Percentiles rank a stretch among this genome's conserved stretches.
These are phyloP conservation scores for Rhizophora apiculata DNA, from an alignment of 345 rosid genomes.

Conservation along the genomic window DNA sequence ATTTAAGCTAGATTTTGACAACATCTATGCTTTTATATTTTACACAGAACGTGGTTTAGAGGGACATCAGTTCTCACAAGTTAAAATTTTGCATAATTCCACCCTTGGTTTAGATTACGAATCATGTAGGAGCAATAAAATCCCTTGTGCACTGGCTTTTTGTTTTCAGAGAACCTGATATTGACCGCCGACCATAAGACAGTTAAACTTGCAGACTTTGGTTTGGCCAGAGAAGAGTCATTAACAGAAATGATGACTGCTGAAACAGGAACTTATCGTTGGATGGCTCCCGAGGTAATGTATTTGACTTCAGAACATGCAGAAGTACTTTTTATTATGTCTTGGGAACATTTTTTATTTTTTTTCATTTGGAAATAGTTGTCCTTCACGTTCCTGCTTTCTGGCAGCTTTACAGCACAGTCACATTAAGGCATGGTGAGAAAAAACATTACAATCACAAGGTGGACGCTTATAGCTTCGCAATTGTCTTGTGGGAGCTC, in stretches of 20 bases:
- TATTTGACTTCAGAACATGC: constrained; percentile 2
- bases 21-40: constrained; percentile 15
- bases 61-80: no score
- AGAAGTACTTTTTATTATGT: neutral
- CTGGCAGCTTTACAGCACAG: constrained; percentile 90
- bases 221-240: constrained; percentile 99
- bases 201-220: constrained; percentile 94
- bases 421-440: constrained; percentile 93
- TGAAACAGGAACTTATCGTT: constrained; percentile 96
- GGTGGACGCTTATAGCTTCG: constrained; percentile 96
- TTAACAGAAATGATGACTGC: constrained; percentile 99
- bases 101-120: no score
- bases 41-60: constrained; percentile 62
- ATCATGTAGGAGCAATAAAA: no score
- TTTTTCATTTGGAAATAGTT: neutral
- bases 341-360: neutral
- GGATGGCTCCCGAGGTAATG: constrained; percentile 99
- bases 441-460: constrained; percentile 94
- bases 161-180: constrained; percentile 78
- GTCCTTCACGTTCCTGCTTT: constrained; percentile 11
- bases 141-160: neutral
- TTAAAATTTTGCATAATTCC: no score
- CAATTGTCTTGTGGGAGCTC: constrained; percentile 97
- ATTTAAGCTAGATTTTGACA: constrained; percentile 9
- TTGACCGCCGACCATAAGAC: constrained; percentile 81